Percentiles rank a stretch among this genome's conserved stretches.
Conservation (phyloP, 805 yeast genomes). For the Jamesozyma piceae region DNA sequence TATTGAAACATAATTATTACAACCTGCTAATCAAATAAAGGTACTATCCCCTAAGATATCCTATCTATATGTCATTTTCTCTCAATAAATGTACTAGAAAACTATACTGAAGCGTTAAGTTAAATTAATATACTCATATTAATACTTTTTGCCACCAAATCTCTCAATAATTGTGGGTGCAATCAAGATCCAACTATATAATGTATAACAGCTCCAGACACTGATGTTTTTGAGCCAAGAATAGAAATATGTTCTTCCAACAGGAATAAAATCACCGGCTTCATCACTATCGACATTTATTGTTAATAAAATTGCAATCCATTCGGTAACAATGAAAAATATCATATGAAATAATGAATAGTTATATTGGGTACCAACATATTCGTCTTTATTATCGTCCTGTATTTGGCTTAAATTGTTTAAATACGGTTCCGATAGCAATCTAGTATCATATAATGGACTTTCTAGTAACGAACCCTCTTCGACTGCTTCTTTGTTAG, state of each 20-base stretch:
- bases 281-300: constrained; percentile 81
- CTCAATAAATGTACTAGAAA: too few relatives aligned
- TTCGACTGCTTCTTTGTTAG: constrained; percentile 88
- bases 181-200: constrained; percentile 82
- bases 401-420: constrained; percentile 20
- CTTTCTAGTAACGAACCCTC: constrained; percentile 92
- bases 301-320: constrained; percentile 87
- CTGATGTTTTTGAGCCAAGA: constrained; percentile 89
- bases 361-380: constrained; percentile 70
- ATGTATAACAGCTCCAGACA: constrained; percentile 81
- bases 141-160: constrained; percentile 38
- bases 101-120: too few relatives aligned
- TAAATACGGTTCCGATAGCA: constrained; percentile 30
- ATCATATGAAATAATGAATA: constrained; percentile 83
- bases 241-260: constrained; percentile 91
- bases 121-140: constrained; percentile 1
- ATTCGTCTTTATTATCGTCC: constrained; percentile 39
- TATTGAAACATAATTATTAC: too few relatives aligned
- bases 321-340: constrained; percentile 91
- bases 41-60: too few relatives aligned
- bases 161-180: constrained; percentile 93
- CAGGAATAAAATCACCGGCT: constrained; percentile 86
- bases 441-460: constrained; percentile 66
- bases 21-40: too few relatives aligned
- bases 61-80: too few relatives aligned